Evolutionary conservation across 2,329 filamentous ascomycete genomes (phyloP).

Genomic region (Hymenoscyphus albidus): DNA sequence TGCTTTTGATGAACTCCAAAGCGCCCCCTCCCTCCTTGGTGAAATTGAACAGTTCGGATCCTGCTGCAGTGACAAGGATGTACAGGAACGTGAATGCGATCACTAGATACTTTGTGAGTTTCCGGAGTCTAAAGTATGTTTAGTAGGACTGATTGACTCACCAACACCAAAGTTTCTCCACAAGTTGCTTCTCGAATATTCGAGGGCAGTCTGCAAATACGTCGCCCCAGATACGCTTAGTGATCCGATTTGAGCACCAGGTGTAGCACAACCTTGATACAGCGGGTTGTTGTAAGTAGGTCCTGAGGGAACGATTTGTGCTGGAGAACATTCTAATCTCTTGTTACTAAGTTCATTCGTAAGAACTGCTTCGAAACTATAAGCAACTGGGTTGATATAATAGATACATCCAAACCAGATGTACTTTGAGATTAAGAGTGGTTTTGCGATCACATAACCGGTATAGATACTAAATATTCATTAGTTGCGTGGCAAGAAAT

Average conservation of each 20-base stretch:
- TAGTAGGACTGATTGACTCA: constrained; percentile 7
- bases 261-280: constrained; percentile 60
- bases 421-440: constrained; percentile 52
- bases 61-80: constrained; percentile 65
- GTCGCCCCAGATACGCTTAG: background rate
- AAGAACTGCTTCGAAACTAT: constrained; percentile 61
- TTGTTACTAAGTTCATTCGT: constrained; percentile 58
- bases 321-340: constrained; percentile 53
- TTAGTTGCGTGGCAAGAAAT: background rate
- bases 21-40: constrained; percentile 61
- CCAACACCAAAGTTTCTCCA: constrained; percentile 44
- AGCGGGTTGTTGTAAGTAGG: constrained; percentile 47
- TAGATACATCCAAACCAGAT: constrained; percentile 65
- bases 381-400: constrained; percentile 44
- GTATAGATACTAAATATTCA: constrained; percentile 46
- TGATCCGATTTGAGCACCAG: constrained; percentile 40
- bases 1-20: constrained; percentile 67
- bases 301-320: constrained; percentile 57
- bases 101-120: constrained; percentile 36
- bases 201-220: constrained; percentile 3
- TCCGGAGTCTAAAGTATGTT: background rate
- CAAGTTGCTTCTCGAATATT: constrained; percentile 3
- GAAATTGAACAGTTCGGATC: constrained; percentile 66
- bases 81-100: constrained; percentile 74
- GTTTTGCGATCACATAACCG: constrained; percentile 66